These are phyloP conservation scores for Saposhnikovia divaricata DNA, from an alignment of 129 eudicot species.

Conservation along the genomic window DNA sequence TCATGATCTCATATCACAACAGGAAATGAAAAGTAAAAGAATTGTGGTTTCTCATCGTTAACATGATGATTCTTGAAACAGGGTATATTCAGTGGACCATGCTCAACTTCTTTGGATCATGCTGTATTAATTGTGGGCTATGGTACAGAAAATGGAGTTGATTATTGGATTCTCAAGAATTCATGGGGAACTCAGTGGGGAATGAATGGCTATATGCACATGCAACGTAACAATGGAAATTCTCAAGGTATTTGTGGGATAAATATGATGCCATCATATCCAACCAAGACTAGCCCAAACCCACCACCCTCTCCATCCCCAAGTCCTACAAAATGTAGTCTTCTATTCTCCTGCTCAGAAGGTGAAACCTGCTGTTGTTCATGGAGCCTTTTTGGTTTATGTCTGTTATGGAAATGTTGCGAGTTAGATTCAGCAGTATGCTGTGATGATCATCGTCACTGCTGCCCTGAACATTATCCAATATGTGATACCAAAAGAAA, in stretches of 20 bases:
- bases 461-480: slow-evolving; percentile 95
- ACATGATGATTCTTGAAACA: slow-evolving; percentile 22
- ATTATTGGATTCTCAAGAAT: slow-evolving; percentile 91
- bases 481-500: slow-evolving; percentile 55
- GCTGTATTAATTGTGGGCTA: slow-evolving; percentile 94
- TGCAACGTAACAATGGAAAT: slow-evolving; percentile 70
- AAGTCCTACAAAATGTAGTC: slow-evolving; percentile 53
- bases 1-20: background rate
- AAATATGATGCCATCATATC: slow-evolving; percentile 85
- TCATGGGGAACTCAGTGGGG: slow-evolving; percentile 98
- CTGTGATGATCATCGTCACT: slow-evolving; percentile 59
- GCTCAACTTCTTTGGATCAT: slow-evolving; percentile 75
- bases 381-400: slow-evolving; percentile 44
- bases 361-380: slow-evolving; percentile 93
- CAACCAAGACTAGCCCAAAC: slow-evolving; percentile 77
- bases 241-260: slow-evolving; percentile 71
- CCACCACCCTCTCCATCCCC: slow-evolving; percentile 79
- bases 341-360: slow-evolving; percentile 47
- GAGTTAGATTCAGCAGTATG: slow-evolving; percentile 62
- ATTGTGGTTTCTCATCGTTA: background rate
- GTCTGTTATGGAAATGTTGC: slow-evolving; percentile 84
- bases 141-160: slow-evolving; percentile 66
- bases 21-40: background rate
- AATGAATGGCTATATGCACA: slow-evolving; percentile 68
- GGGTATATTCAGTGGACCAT: slow-evolving; percentile 94